phyloP scores from a whole-genome alignment of 1,139 yeast genomes.

The Magnusiomyces paraingens region DNA sequence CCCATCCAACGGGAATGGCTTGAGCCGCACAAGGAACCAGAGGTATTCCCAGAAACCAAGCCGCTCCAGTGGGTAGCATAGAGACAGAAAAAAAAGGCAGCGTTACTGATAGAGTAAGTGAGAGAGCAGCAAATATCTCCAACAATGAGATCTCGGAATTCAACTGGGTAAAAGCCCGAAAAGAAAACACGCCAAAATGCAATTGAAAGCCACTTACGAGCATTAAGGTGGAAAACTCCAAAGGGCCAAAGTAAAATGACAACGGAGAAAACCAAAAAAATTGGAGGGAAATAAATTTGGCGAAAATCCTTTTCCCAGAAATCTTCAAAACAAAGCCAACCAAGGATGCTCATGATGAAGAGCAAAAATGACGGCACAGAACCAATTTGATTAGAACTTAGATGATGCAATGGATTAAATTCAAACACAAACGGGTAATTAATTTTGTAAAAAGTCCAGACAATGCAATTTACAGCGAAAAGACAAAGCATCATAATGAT shows the following conservation, averaged over 20 bases:
- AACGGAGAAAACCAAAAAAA: constrained; percentile 52
- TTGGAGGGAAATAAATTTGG: constrained; percentile 76
- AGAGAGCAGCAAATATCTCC: constrained; percentile 88
- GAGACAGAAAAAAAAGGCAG: constrained; percentile 78
- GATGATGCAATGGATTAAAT: constrained; percentile 63
- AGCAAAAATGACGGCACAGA: constrained; percentile 57
- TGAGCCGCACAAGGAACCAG: constrained; percentile 64
- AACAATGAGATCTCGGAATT: constrained; percentile 84
- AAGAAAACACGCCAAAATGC: constrained; percentile 66
- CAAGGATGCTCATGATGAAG: constrained; percentile 50
- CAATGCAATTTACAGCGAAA: constrained; percentile 61
- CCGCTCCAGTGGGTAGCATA: constrained; percentile 61
- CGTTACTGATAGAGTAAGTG: constrained; percentile 80
- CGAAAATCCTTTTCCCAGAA: constrained; percentile 58
- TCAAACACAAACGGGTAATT: constrained; percentile 92
- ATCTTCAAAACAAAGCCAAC: constrained; percentile 70
- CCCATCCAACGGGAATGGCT: constrained; percentile 71
- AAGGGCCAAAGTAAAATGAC: constrained; percentile 57
- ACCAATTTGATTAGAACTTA: constrained; percentile 59
- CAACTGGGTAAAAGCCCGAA: constrained; percentile 90
- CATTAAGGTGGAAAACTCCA: constrained; percentile 43
- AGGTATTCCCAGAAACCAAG: constrained; percentile 36
- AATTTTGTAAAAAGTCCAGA: constrained; percentile 69
- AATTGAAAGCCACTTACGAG: constrained; percentile 68
- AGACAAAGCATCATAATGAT: constrained; percentile 52